These are phyloP conservation scores for Trifolium repens DNA, from an alignment of 306 rosid species.

Conservation along the genomic window DNA sequence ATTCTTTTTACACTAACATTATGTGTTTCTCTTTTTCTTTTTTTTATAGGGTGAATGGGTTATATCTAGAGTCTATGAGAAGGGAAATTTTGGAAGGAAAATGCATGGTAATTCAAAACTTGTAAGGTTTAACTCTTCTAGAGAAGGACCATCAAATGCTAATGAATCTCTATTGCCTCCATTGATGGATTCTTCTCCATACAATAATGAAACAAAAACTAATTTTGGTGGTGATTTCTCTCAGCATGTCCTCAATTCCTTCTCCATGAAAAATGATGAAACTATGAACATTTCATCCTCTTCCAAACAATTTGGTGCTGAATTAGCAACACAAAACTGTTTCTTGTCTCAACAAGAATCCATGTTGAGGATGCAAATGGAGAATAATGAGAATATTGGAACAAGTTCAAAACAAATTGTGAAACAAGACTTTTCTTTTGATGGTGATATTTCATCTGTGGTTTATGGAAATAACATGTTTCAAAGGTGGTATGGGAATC, in stretches of 20 bases:
- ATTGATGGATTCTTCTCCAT: slow-evolving; percentile 59
- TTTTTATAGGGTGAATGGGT: slow-evolving; percentile 78
- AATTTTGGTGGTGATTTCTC: slow-evolving; percentile 43
- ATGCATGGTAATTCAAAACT: slow-evolving; percentile 40
- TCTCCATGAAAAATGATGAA: slow-evolving; percentile 51
- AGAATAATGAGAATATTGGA: slow-evolving; percentile 32
- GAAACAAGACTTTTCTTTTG: slow-evolving; percentile 39
- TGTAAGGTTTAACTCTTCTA: slow-evolving; percentile 45
- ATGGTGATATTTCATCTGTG: slow-evolving; percentile 48
- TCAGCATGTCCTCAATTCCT: slow-evolving; percentile 60
- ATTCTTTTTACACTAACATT: background rate
- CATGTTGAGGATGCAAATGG: slow-evolving; percentile 38
- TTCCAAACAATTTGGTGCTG: slow-evolving; percentile 4
- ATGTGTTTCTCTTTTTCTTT: background rate
- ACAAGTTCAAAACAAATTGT: slow-evolving; percentile 25
- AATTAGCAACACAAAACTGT: slow-evolving; percentile 11
- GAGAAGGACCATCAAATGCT: slow-evolving; percentile 22
- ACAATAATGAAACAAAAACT: slow-evolving; percentile 43
- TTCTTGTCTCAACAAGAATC: slow-evolving; percentile 47
- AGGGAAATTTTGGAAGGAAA: slow-evolving; percentile 51
- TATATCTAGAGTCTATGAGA: slow-evolving; percentile 63
- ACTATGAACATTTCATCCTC: slow-evolving; percentile 12
- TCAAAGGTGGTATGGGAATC: slow-evolving; percentile 40
- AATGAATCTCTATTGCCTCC: slow-evolving; percentile 49
- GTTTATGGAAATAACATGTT: slow-evolving; percentile 46